These are phyloP conservation scores for Talaromyces sp. DNA, from an alignment of 2,329 filamentous ascomycete genomes.

Conservation along the genomic window DNA sequence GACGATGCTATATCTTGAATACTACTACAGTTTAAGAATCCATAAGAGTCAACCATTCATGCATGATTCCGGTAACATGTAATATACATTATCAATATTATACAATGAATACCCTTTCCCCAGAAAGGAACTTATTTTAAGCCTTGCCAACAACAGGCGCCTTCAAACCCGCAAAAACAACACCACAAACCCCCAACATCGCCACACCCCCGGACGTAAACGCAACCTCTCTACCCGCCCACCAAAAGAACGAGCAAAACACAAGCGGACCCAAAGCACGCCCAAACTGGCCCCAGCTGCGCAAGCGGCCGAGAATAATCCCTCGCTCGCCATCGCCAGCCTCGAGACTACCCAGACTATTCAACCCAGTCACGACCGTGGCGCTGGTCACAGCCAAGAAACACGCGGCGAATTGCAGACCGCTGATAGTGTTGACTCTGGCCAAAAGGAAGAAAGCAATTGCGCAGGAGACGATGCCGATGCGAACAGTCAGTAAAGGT, in stretches of 20 bases:
- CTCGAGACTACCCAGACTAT: slow-evolving; percentile 87
- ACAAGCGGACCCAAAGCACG: slow-evolving; percentile 79
- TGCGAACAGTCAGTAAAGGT: slow-evolving; percentile 70
- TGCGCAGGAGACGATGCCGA: slow-evolving; percentile 72
- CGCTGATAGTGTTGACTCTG: slow-evolving; percentile 59
- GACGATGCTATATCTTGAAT: not conserved
- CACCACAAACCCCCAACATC: slow-evolving; percentile 65
- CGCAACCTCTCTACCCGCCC: slow-evolving; percentile 82
- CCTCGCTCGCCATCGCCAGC: slow-evolving; percentile 74
- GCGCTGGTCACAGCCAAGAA: slow-evolving; percentile 84
- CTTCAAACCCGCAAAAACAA: slow-evolving; percentile 68
- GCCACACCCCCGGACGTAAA: slow-evolving; percentile 76
- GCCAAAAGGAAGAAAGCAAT: slow-evolving; percentile 75
- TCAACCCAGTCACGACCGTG: slow-evolving; percentile 89
- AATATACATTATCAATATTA: not conserved
- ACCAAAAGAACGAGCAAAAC: slow-evolving; percentile 97
- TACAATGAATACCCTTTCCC: not conserved
- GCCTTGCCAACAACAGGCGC: not conserved
- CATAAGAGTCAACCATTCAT: not conserved
- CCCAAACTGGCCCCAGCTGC: slow-evolving; percentile 78
- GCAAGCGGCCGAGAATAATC: slow-evolving; percentile 75
- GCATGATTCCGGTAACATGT: not conserved
- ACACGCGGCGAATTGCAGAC: slow-evolving; percentile 75
- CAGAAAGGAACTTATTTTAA: not conserved
- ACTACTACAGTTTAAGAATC: not conserved